Base-by-base conservation (phyloP, 805 yeast genomes). In the Ogataea populi-albae region DNA sequence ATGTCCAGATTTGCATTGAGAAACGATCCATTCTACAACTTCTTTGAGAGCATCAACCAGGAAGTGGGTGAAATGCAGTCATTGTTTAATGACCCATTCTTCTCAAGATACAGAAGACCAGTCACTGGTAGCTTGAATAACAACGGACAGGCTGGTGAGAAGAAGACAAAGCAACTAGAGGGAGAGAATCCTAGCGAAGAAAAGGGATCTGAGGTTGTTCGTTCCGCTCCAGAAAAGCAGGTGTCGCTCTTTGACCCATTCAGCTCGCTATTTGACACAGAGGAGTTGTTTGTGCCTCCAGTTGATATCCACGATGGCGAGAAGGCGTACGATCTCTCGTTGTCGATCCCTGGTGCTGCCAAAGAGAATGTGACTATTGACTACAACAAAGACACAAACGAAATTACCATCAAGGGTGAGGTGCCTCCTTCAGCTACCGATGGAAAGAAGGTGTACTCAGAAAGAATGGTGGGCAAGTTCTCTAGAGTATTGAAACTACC, bases 321-420 rank as follows among this genome's bases (percentile, higher is more conserved):
- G 4, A 54, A 62, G 29, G 47, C 56, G 14, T 71, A 67, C 41
- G 66, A 62, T 27, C 49, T 73, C 23, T 64, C 63, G 23, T 60
- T 71, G 4, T 64, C 75, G 1, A 55, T 72, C 34, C 75, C 78
- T 7, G 78, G 78, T 35, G 73, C 72, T 14, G 41, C 59, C 2
- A 66, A 64, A 48, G 71, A 71, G 15, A 55, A 64, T 28, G 59
- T 70, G 46, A 56, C 64, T 10, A 51, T 72, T 35, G 77, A 73
- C 50, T 73, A 65, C 55, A 65, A 72, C 50, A 61, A 68, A 40
- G 68, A 68, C 26, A 55, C 61, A 15, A 67, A 69, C 35, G 66
- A 68, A 42, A 53, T 73, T 35, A 48, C 59, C 10, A 52, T 73
- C 22, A 56, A 65, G 32, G 79, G 79, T 37, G 71, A 64, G 34